Conservation (phyloP, 768 basidiomycete species). For the Russula virescens region DNA sequence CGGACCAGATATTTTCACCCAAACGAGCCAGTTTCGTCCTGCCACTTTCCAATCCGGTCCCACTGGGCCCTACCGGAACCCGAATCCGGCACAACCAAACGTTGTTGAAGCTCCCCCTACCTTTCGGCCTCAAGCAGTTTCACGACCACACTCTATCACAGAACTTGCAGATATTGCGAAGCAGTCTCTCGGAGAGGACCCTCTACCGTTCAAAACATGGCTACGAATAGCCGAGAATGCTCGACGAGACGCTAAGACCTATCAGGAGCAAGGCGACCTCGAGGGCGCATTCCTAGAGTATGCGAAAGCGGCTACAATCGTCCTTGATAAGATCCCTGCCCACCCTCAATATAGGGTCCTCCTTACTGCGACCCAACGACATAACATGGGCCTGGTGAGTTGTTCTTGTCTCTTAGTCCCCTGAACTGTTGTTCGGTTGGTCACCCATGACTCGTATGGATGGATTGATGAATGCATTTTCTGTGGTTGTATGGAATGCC, state of each 20-base stretch:
- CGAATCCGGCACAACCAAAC: slow-evolving; percentile 6
- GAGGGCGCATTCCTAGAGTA: slow-evolving; percentile 69
- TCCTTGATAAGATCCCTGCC: slow-evolving; percentile 70
- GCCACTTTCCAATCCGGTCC: slow-evolving; percentile 9
- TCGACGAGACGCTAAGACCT: slow-evolving; percentile 36
- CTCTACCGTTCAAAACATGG: slow-evolving; percentile 57
- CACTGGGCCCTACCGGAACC: slow-evolving; percentile 12
- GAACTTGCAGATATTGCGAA: slow-evolving; percentile 62
- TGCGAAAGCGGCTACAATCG: slow-evolving; percentile 69
- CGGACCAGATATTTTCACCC: slow-evolving; percentile 2
- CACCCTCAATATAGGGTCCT: slow-evolving; percentile 60
- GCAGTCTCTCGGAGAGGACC: slow-evolving; percentile 50
- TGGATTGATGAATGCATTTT: neutral
- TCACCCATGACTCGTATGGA: neutral
- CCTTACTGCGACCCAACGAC: slow-evolving; percentile 52
- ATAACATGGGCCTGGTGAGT: slow-evolving; percentile 67
- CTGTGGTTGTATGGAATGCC: neutral
- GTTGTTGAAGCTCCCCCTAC: slow-evolving; percentile 4
- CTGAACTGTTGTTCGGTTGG: neutral
- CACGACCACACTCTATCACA: slow-evolving; percentile 48
- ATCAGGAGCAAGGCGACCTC: slow-evolving; percentile 44
- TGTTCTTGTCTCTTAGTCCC: slow-evolving; percentile 3
- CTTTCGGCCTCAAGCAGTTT: neutral
- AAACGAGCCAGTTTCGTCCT: slow-evolving; percentile 12
- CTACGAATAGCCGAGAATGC: slow-evolving; percentile 60